phyloP scores from a whole-genome alignment of 306 rosid species.

The Alnus rubra region DNA sequence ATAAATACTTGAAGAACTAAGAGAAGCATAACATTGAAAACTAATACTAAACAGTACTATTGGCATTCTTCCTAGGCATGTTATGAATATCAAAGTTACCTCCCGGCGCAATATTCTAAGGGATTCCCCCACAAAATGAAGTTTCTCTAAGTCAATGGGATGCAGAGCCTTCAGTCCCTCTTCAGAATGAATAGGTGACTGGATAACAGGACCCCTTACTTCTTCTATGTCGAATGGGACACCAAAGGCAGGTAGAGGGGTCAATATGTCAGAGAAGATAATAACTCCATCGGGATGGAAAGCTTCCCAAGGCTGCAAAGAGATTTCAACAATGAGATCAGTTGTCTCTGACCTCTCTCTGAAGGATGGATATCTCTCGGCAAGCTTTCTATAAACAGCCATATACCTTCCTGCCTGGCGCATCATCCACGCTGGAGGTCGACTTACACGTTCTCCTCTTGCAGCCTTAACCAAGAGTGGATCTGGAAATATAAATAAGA shows the following conservation, averaged over 20 bases:
- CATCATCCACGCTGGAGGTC: constrained; percentile 99
- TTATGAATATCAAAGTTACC: constrained; percentile 41
- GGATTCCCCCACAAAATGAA: constrained; percentile 84
- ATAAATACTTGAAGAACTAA: constrained; percentile 1
- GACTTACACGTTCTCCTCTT: constrained; percentile 79
- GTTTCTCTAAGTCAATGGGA: constrained; percentile 79
- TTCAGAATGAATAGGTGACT: constrained; percentile 75
- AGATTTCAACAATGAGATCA: constrained; percentile 98
- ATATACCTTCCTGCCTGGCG: constrained; percentile 99
- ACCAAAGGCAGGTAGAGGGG: constrained; percentile 96
- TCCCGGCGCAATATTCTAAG: constrained; percentile 68
- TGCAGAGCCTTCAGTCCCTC: constrained; percentile 79
- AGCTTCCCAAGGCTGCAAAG: constrained; percentile 99
- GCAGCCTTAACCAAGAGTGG: constrained; percentile 97
- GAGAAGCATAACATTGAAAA: neutral
- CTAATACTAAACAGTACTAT: neutral
- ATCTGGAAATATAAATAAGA: constrained; percentile 47
- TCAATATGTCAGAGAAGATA: constrained; percentile 92
- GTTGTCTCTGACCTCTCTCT: constrained; percentile 97
- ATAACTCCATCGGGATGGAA: constrained; percentile 97
- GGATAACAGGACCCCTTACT: constrained; percentile 87
- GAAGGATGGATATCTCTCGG: constrained; percentile 93
- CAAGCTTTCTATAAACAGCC: constrained; percentile 95
- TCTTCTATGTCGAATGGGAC: constrained; percentile 94
- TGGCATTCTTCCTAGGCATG: constrained; percentile 15